Conservation (phyloP, 306 rosid genomes). For the Malus sieversii region DNA sequence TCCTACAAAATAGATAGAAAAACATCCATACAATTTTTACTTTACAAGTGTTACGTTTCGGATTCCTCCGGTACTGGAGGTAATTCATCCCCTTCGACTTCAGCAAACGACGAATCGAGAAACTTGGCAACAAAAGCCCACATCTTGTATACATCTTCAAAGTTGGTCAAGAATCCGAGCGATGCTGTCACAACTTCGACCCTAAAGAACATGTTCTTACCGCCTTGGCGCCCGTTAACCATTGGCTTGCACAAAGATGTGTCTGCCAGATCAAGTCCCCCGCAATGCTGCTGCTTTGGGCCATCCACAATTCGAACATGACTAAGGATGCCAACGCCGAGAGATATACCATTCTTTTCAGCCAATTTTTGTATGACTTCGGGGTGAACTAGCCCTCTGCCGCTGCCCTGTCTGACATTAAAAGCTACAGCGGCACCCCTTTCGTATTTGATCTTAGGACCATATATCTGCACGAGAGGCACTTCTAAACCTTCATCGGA, state of each 20-base stretch:
- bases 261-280: constrained; percentile 46
- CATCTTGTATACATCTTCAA: constrained; percentile 87
- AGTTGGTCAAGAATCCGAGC: constrained; percentile 80
- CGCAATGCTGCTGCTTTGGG: constrained; percentile 50
- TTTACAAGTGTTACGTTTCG: constrained; percentile 7
- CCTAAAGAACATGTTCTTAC: constrained; percentile 61
- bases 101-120: constrained; percentile 59
- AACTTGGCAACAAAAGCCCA: constrained; percentile 96
- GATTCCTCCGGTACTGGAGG: constrained; percentile 31
- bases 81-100: constrained; percentile 12
- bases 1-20: background rate
- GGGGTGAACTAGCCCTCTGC: constrained; percentile 66
- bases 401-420: constrained; percentile 55
- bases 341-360: constrained; percentile 73
- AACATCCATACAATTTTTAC: constrained; percentile 6
- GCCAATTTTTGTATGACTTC: constrained; percentile 89
- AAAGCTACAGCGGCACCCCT: constrained; percentile 95
- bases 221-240: constrained; percentile 55
- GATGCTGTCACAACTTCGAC: constrained; percentile 95
- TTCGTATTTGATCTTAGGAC: constrained; percentile 94
- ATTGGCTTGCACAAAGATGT: constrained; percentile 71
- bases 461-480: constrained; percentile 78
- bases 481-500: constrained; percentile 30
- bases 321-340: constrained; percentile 84
- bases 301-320: constrained; percentile 59